Evolutionary conservation across 192 early-diverging fungal species (phyloP).

Genomic region (Coemansia sp.): DNA sequence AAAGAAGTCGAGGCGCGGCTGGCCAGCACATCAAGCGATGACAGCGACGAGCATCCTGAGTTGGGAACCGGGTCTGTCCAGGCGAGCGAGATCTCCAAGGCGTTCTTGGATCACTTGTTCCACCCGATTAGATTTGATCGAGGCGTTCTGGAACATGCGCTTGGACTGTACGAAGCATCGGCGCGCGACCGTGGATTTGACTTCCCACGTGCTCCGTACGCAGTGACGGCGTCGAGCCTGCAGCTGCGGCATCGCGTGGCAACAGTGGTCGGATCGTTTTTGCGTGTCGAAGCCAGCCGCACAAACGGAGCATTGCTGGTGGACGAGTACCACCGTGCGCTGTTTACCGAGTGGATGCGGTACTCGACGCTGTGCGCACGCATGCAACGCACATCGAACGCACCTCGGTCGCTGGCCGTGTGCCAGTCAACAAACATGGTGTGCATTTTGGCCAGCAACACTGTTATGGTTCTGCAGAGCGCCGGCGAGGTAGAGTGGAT

Average conservation of each 20-base stretch:
- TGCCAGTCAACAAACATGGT: conserved; percentile 36
- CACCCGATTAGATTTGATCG: conserved; percentile 44
- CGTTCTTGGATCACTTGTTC: conserved; percentile 50
- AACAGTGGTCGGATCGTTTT: conserved; percentile 30
- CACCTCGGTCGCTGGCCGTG: conserved; percentile 36
- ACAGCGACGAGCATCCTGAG: neutral
- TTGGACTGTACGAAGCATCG: conserved; percentile 30
- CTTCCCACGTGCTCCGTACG: conserved; percentile 21
- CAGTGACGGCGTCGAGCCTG: conserved; percentile 19
- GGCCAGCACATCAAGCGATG: neutral
- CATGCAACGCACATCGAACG: conserved; percentile 35
- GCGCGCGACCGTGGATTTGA: conserved; percentile 40
- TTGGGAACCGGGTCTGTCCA: conserved; percentile 13
- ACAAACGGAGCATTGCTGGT: conserved; percentile 18
- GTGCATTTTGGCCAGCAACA: conserved; percentile 27
- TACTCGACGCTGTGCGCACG: conserved; percentile 48
- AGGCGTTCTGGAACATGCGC: conserved; percentile 39
- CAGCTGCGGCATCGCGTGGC: conserved; percentile 37
- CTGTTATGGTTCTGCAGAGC: conserved; percentile 16
- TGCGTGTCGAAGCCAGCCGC: conserved; percentile 24
- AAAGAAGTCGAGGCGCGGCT: conserved; percentile 42
- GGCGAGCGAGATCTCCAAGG: conserved; percentile 29
- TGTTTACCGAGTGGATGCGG: conserved; percentile 57
- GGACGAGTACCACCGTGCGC: conserved; percentile 32
- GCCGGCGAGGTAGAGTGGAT: conserved; percentile 43